Conservation (phyloP, 306 rosid genomes). For the Lathyrus aphaca region DNA sequence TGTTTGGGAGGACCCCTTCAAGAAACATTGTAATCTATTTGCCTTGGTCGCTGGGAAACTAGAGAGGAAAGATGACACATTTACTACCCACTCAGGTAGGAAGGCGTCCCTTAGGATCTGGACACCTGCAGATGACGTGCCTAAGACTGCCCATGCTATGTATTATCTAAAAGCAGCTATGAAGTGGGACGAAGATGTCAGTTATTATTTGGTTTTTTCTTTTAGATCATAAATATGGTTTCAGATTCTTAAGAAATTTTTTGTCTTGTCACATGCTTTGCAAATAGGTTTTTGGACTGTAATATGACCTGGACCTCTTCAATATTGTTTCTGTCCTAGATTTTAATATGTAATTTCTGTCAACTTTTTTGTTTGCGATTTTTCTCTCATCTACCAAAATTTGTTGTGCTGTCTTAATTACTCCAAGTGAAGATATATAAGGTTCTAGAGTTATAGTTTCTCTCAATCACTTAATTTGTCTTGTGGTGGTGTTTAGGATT, state of each 20-base stretch:
- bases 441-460: constrained; percentile 32
- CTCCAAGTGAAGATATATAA: too few species aligned
- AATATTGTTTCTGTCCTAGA: constrained; percentile 97
- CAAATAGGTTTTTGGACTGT: constrained; percentile 90
- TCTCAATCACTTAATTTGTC: not conserved
- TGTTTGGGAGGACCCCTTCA: constrained; percentile 97
- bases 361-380: not conserved
- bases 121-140: constrained; percentile 88
- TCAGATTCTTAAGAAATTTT: constrained; percentile 31
- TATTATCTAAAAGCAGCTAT: constrained; percentile 90
- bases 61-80: constrained; percentile 80
- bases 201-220: constrained; percentile 39
- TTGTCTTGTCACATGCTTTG: constrained; percentile 37
- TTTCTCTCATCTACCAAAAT: too few species aligned
- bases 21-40: constrained; percentile 97
- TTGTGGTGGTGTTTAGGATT: too few species aligned
- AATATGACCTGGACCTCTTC: constrained; percentile 98
- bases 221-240: constrained; percentile 25
- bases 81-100: constrained; percentile 74
- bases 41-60: constrained; percentile 98
- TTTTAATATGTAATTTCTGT: constrained; percentile 79
- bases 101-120: constrained; percentile 85
- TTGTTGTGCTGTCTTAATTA: too few species aligned
- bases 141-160: constrained; percentile 97
- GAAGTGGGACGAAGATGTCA: constrained; percentile 99